Percentiles rank a stretch among this genome's conserved stretches.
Conservation (phyloP, 371 early-diverging fungal genomes). For the Mortierella sp. region DNA sequence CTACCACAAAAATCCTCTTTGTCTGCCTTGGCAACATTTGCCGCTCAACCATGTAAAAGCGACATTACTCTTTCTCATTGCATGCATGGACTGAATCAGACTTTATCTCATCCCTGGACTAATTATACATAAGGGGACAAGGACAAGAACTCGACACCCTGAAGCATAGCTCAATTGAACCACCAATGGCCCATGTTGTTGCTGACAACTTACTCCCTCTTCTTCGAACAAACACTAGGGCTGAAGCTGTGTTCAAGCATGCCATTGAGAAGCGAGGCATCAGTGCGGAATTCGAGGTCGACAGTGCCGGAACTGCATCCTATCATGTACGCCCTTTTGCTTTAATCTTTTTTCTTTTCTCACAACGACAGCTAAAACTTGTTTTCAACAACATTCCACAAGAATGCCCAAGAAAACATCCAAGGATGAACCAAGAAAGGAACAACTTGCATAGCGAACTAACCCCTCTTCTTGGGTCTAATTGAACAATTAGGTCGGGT, state of each 20-base stretch:
- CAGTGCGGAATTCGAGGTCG: slow-evolving; percentile 75
- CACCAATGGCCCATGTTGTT: no score
- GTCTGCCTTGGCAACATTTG: slow-evolving; percentile 93
- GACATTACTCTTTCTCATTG: neutral
- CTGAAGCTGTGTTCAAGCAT: slow-evolving; percentile 91
- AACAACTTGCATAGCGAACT: neutral
- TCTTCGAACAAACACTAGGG: slow-evolving; percentile 67
- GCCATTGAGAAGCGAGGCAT: slow-evolving; percentile 74
- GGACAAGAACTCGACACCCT: neutral
- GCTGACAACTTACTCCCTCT: neutral
- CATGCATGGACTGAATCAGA: neutral
- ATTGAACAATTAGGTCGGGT: slow-evolving; percentile 65
- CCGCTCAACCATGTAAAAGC: slow-evolving; percentile 64
- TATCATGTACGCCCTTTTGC: slow-evolving; percentile 75
- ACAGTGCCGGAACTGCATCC: slow-evolving; percentile 90
- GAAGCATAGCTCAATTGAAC: neutral
- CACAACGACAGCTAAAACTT: neutral
- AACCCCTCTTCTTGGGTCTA: neutral
- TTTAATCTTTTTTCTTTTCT: no score
- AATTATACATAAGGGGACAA: neutral
- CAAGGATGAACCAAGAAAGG: neutral
- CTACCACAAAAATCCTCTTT: slow-evolving; percentile 74
- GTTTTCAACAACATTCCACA: neutral
- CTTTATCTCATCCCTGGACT: neutral
- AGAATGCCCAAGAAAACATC: no score